phyloP scores from a whole-genome alignment of 2,329 filamentous ascomycete genomes.

The Paraphaeosphaeria minitans region DNA sequence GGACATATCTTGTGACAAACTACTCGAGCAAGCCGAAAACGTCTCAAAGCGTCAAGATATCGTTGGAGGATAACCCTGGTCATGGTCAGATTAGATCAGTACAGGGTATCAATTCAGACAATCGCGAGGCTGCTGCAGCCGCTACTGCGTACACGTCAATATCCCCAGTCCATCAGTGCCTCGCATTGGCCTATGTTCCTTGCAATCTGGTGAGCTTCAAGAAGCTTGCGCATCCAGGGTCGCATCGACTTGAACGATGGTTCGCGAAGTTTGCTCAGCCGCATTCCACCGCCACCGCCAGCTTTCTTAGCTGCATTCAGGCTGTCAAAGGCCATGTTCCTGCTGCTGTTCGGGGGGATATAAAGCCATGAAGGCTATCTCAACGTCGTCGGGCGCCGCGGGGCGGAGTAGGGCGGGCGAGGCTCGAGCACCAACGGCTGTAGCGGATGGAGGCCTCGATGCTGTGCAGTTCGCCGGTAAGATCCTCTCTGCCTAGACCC shows the following conservation, averaged over 20 bases:
- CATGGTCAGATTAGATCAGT: too few relatives aligned
- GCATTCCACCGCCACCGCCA: neutral
- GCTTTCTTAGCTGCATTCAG: neutral
- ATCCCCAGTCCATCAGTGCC: neutral
- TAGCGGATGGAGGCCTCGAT: neutral
- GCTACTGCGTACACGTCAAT: neutral
- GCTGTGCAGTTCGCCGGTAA: neutral
- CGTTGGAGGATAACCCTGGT: too few relatives aligned
- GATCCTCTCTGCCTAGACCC: neutral
- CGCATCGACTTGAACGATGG: neutral
- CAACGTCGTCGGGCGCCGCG: constrained; percentile 9
- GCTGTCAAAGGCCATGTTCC: neutral
- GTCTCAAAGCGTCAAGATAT: neutral
- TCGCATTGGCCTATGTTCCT: neutral
- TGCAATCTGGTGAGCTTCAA: neutral
- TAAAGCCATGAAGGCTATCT: constrained; percentile 15
- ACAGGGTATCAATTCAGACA: neutral
- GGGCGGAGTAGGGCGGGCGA: constrained; percentile 10
- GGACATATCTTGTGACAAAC: neutral
- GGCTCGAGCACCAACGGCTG: constrained; percentile 15
- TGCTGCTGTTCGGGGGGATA: constrained; percentile 5
- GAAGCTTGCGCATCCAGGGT: neutral
- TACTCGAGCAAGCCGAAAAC: neutral
- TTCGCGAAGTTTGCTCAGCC: neutral
- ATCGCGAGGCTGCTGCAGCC: neutral